Evolutionary conservation across 441 rosid genomes (phyloP).

Genomic region (Mallotus japonicus): DNA sequence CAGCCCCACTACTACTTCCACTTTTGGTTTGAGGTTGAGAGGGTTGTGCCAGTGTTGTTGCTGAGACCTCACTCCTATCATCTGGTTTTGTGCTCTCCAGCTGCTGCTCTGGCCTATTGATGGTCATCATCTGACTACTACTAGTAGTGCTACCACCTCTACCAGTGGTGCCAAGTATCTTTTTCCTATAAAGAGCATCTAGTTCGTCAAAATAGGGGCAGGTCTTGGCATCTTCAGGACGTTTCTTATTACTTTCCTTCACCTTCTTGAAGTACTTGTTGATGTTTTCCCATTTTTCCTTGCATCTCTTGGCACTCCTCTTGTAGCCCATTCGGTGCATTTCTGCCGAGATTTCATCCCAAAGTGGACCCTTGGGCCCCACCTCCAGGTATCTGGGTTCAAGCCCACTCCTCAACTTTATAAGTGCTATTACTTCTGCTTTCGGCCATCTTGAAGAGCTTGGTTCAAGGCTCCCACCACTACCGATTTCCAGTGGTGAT

Average conservation of each 20-base stretch:
- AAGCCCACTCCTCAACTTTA: conserved; percentile 61
- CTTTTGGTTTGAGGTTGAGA: conserved; percentile 26
- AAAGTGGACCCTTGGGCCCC: conserved; percentile 70
- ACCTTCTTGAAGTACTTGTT: conserved; percentile 84
- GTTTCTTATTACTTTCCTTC: conserved; percentile 69
- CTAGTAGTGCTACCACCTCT: conserved; percentile 13
- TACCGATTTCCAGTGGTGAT: conserved; percentile 31
- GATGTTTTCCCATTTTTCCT: conserved; percentile 87
- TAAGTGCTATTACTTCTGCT: conserved; percentile 65
- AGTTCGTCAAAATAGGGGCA: conserved; percentile 78
- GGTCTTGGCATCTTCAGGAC: conserved; percentile 71
- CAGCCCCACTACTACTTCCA: conserved; percentile 18
- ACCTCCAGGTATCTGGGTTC: conserved; percentile 59
- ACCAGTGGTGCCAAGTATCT: conserved; percentile 39
- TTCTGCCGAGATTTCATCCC: conserved; percentile 68
- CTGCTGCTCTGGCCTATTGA: conserved; percentile 22
- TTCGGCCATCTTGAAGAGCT: conserved; percentile 75
- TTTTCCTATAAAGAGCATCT: conserved; percentile 61
- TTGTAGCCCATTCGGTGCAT: conserved; percentile 64
- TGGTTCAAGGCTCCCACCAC: conserved; percentile 39
- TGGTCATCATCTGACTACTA: conserved; percentile 14
- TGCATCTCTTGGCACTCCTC: conserved; percentile 66
- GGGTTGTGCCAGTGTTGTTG: conserved; percentile 12
- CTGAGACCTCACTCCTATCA: background rate
- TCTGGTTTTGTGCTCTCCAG: conserved; percentile 24